Percentiles rank a stretch among this genome's conserved stretches.
Conservation (phyloP, 169 alveolate species). For the Cyclospora cayetanensis region DNA sequence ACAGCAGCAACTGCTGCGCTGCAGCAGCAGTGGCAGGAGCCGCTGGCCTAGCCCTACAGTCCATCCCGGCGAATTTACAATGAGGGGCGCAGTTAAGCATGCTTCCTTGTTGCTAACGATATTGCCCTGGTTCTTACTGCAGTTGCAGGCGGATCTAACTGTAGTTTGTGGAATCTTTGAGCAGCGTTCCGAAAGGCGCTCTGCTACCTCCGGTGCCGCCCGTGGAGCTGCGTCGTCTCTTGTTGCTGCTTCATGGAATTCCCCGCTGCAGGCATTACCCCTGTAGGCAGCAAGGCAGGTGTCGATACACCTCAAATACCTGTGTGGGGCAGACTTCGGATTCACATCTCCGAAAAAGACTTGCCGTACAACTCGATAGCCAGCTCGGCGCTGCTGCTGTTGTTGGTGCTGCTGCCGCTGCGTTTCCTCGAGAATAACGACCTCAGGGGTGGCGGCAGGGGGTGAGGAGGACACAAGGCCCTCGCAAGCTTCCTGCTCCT, state of each 20-base stretch:
- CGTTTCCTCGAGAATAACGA: neutral
- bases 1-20: neutral
- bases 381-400: neutral
- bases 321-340: conserved; percentile 15
- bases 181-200: neutral
- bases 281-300: neutral
- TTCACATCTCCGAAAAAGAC: conserved; percentile 10
- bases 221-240: neutral
- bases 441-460: no score
- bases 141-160: neutral
- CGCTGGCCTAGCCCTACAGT: neutral
- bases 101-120: neutral
- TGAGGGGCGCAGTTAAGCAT: neutral
- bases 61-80: conserved; percentile 1
- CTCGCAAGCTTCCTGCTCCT: neutral
- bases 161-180: neutral
- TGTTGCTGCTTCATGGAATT: neutral
- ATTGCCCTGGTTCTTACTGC: neutral
- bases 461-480: neutral
- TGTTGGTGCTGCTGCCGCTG: neutral
- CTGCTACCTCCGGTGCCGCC: neutral
- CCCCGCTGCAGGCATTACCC: neutral
- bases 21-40: neutral
- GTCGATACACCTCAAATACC: neutral
- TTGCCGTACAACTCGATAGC: neutral